phyloP scores from a whole-genome alignment of 1,139 yeast genomes.

The Sugiyamaella japonica region DNA sequence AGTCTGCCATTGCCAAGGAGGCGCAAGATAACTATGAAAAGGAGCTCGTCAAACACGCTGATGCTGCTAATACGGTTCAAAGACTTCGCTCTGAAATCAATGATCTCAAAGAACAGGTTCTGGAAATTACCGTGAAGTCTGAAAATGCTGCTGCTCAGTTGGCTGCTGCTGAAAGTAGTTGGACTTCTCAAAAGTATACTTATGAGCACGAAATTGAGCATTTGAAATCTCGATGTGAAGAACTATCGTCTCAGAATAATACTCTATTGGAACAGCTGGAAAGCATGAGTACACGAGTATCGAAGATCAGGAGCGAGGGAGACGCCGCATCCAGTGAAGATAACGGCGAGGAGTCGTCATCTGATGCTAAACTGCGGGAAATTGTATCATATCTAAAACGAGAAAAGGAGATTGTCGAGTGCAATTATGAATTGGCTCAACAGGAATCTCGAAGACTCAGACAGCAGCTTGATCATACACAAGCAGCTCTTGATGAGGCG shows the following conservation, averaged over 20 bases:
- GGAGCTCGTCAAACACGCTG: slow-evolving; percentile 59
- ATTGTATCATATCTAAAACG: slow-evolving; percentile 65
- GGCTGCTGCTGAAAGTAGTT: slow-evolving; percentile 44
- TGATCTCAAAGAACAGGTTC: slow-evolving; percentile 43
- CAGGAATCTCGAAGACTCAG: slow-evolving; percentile 54
- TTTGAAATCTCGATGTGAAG: slow-evolving; percentile 52
- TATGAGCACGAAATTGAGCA: slow-evolving; percentile 56
- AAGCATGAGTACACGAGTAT: slow-evolving; percentile 24
- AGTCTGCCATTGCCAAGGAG: slow-evolving; percentile 51
- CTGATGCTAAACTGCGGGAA: slow-evolving; percentile 50
- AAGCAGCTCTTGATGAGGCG: slow-evolving; percentile 38
- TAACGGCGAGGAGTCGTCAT: slow-evolving; percentile 34
- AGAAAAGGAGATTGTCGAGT: slow-evolving; percentile 72
- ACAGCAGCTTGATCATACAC: slow-evolving; percentile 39
- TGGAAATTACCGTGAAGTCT: slow-evolving; percentile 41
- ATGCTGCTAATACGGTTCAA: slow-evolving; percentile 50
- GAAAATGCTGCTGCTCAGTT: slow-evolving; percentile 40
- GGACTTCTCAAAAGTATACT: slow-evolving; percentile 47
- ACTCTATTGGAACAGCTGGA: slow-evolving; percentile 73
- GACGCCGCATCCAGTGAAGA: slow-evolving; percentile 15
- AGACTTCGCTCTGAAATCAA: slow-evolving; percentile 48
- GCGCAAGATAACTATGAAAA: slow-evolving; percentile 59
- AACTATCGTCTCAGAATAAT: slow-evolving; percentile 64
- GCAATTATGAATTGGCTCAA: slow-evolving; percentile 51
- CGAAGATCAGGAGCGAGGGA: slow-evolving; percentile 10